Conservation (phyloP, 2,329 filamentous ascomycete genomes). For the Penicillium sp. region DNA sequence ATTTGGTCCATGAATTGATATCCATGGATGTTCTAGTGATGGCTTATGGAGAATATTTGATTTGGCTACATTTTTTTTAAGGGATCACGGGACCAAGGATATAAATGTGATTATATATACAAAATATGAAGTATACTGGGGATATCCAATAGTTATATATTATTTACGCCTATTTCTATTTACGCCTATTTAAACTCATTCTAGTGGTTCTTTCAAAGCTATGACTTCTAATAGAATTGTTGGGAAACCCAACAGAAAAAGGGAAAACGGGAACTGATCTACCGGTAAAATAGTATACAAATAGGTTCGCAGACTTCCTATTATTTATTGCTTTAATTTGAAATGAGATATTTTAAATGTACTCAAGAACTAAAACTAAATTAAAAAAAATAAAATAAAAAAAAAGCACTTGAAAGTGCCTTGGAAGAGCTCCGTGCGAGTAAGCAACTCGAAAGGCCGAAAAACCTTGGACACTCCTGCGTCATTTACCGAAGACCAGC, state of each 20-base stretch:
- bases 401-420: neutral
- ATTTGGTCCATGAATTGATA: slow-evolving; percentile 21
- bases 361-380: neutral
- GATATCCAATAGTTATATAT: neutral
- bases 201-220: neutral
- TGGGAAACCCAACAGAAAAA: slow-evolving; percentile 35
- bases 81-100: slow-evolving; percentile 18
- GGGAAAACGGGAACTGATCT: slow-evolving; percentile 20
- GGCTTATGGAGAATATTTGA: neutral
- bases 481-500: slow-evolving; percentile 14
- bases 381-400: neutral
- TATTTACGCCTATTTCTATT: neutral
- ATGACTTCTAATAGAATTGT: slow-evolving; percentile 11
- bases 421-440: neutral
- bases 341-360: neutral
- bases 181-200: neutral
- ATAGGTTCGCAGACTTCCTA: neutral
- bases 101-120: neutral
- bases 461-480: slow-evolving; percentile 1
- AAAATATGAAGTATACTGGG: neutral
- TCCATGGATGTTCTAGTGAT: neutral
- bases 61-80: neutral
- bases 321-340: neutral
- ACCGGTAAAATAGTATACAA: slow-evolving; percentile 9
- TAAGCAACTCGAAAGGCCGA: neutral